Evolutionary conservation across 495 filamentous ascomycete genomes (phyloP).

Genomic region (Amphirosellinia nigrospora): DNA sequence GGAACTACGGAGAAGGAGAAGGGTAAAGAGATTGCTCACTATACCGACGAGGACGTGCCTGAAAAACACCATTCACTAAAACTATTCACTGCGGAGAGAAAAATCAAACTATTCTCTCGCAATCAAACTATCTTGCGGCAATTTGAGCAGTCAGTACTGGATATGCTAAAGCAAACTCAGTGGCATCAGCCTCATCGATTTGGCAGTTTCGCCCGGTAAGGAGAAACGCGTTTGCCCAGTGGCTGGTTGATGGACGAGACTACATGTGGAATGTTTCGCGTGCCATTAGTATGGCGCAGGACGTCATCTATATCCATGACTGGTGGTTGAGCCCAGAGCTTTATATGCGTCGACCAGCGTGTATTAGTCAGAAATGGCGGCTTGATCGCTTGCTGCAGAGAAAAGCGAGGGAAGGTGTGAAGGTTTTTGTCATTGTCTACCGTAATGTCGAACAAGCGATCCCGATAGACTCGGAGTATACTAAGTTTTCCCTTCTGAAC

Average conservation of each 20-base stretch:
- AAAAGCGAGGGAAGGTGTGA: constrained; percentile 94
- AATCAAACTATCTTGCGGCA: constrained; percentile 88
- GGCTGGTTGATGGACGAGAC: constrained; percentile 95
- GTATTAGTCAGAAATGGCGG: constrained; percentile 98
- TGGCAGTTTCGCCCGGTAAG: constrained; percentile 93
- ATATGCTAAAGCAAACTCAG: constrained; percentile 78
- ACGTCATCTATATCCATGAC: constrained; percentile 99
- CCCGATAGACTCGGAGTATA: constrained; percentile 98
- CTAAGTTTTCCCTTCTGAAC: constrained; percentile 96
- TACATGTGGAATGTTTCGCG: constrained; percentile 99
- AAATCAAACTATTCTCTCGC: constrained; percentile 86
- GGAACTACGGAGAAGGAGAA: constrained; percentile 36
- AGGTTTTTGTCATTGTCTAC: constrained; percentile 98
- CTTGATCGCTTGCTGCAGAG: constrained; percentile 92
- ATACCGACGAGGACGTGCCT: constrained; percentile 61
- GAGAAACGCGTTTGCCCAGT: constrained; percentile 86
- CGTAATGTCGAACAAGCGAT: constrained; percentile 97
- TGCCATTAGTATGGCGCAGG: constrained; percentile 95
- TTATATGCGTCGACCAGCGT: constrained; percentile 93
- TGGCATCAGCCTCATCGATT: constrained; percentile 89
- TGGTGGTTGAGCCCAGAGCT: constrained; percentile 99
- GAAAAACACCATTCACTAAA: constrained; percentile 82
- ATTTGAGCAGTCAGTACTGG: constrained; percentile 89
- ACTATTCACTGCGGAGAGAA: constrained; percentile 85
- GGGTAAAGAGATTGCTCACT: constrained; percentile 43